Percentiles rank a stretch among this genome's conserved stretches.
Conservation (phyloP, 2,329 filamentous ascomycete species). For the Alternaria gansuensis region DNA sequence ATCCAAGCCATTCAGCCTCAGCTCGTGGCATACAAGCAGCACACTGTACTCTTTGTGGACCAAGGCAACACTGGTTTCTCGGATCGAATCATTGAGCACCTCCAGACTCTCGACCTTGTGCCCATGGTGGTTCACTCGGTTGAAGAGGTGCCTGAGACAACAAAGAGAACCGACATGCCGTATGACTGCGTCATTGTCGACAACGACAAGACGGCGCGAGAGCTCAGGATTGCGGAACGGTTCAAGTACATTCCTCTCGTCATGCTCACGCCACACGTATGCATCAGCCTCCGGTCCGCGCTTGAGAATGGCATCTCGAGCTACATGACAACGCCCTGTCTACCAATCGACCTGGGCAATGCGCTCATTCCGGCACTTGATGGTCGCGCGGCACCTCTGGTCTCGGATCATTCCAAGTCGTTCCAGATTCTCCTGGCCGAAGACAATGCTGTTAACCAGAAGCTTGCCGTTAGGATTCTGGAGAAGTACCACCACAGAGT, state of each 20-base stretch:
- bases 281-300: constrained; percentile 91
- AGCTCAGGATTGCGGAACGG: constrained; percentile 84
- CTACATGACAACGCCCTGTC: constrained; percentile 97
- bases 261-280: constrained; percentile 85
- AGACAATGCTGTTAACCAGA: constrained; percentile 97
- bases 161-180: constrained; percentile 62
- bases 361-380: constrained; percentile 95
- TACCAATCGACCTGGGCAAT: constrained; percentile 92
- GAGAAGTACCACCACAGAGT: constrained; percentile 96
- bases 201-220: constrained; percentile 87
- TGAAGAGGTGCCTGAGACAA: constrained; percentile 68
- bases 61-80: constrained; percentile 83
- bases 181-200: constrained; percentile 98
- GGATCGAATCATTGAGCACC: constrained; percentile 78
- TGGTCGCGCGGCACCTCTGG: constrained; percentile 87
- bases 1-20: constrained; percentile 81
- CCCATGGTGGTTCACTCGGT: constrained; percentile 86
- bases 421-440: constrained; percentile 96
- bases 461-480: constrained; percentile 93
- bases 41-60: constrained; percentile 93
- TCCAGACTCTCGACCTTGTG: constrained; percentile 78
- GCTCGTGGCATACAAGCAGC: constrained; percentile 87
- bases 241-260: constrained; percentile 99
- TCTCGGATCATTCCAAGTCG: constrained; percentile 92
- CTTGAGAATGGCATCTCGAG: constrained; percentile 97